Evolutionary conservation across 306 rosid species (phyloP).

Genomic region (Dryas octopetala): DNA sequence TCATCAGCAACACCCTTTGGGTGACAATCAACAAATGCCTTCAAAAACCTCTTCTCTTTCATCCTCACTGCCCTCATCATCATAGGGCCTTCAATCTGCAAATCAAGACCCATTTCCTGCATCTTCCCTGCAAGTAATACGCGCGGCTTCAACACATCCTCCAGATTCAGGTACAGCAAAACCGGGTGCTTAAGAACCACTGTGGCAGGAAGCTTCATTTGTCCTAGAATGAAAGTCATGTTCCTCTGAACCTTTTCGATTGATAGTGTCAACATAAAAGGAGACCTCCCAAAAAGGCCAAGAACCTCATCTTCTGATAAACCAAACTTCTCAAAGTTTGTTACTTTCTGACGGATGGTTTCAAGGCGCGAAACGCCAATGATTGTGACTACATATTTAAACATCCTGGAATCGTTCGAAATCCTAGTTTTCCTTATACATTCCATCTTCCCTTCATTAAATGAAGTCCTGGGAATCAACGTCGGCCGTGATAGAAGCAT

Average conservation of each 20-base stretch:
- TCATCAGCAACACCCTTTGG: conserved; percentile 53
- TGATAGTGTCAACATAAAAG: conserved; percentile 57
- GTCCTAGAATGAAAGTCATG: conserved; percentile 69
- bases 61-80: conserved; percentile 56
- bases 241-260: conserved; percentile 84
- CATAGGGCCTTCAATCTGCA: conserved; percentile 23
- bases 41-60: conserved; percentile 62
- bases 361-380: conserved; percentile 67
- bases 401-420: conserved; percentile 53
- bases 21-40: conserved; percentile 44
- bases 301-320: conserved; percentile 63
- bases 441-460: conserved; percentile 65
- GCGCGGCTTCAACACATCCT: conserved; percentile 66
- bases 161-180: conserved; percentile 58
- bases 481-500: conserved; percentile 67
- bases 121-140: conserved; percentile 50
- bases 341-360: conserved; percentile 58
- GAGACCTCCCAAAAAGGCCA: conserved; percentile 47
- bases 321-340: conserved; percentile 59
- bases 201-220: conserved; percentile 68
- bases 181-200: conserved; percentile 46
- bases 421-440: conserved; percentile 49
- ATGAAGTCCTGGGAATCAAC: conserved; percentile 57
- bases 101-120: conserved; percentile 47
- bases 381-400: conserved; percentile 64